Conservation (phyloP, 2,329 filamentous ascomycete species). For the Neofusicoccum kwambonambiense region DNA sequence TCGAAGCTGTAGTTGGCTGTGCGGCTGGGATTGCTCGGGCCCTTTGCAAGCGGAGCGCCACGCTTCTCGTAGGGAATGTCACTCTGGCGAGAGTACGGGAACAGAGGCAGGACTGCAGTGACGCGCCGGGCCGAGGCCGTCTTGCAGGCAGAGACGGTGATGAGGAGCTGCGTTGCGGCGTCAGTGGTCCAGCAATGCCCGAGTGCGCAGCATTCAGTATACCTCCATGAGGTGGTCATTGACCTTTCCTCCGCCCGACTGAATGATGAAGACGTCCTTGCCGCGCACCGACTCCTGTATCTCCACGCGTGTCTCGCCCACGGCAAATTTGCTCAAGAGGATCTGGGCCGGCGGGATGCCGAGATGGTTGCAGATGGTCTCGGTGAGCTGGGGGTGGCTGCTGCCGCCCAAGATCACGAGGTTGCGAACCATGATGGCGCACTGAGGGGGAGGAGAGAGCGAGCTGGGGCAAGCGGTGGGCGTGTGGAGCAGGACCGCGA, state of each 20-base stretch:
- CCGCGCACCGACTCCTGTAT: conserved; percentile 94
- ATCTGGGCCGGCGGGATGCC: conserved; percentile 83
- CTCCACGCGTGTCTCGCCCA: conserved; percentile 92
- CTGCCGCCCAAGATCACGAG: conserved; percentile 91
- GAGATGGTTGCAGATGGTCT: conserved; percentile 83
- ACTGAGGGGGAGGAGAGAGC: neutral
- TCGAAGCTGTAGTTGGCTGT: conserved; percentile 77
- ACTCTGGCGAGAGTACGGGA: conserved; percentile 94
- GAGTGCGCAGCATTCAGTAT: conserved; percentile 15
- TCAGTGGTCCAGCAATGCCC: conserved; percentile 14
- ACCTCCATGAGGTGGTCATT: conserved; percentile 92
- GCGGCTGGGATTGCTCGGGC: conserved; percentile 43
- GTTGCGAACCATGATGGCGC: conserved; percentile 76
- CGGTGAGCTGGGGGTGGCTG: conserved; percentile 84
- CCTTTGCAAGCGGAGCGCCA: conserved; percentile 80
- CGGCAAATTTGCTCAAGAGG: conserved; percentile 86
- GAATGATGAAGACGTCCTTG: conserved; percentile 98
- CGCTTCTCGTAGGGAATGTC: conserved; percentile 96
- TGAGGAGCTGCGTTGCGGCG: conserved; percentile 60
- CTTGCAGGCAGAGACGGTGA: conserved; percentile 98
- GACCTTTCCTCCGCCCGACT: conserved; percentile 86
- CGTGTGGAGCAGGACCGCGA: neutral
- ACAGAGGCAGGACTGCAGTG: conserved; percentile 89
- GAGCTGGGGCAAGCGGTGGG: neutral
- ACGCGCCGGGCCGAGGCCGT: conserved; percentile 88